Evolutionary conservation across 2,329 filamentous ascomycete species (phyloP).

Genomic region (Colletotrichum eremochloae): DNA sequence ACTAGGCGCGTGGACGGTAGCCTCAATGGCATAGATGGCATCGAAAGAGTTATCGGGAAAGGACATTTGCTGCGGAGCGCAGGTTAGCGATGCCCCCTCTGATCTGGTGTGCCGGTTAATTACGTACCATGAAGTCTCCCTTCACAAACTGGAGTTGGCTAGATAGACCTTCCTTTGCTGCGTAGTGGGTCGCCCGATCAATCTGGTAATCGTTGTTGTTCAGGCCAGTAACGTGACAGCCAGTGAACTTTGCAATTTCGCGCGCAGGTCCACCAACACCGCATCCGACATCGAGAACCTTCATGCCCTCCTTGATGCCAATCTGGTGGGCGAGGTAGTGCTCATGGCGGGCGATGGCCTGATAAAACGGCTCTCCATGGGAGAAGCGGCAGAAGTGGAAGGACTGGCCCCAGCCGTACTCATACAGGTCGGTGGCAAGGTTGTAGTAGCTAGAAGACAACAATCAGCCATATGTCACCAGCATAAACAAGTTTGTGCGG

Average conservation of each 20-base stretch:
- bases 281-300: slow-evolving; percentile 93
- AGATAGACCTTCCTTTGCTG: slow-evolving; percentile 80
- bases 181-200: slow-evolving; percentile 85
- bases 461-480: slow-evolving; percentile 9
- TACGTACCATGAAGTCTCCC: slow-evolving; percentile 88
- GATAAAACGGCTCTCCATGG: slow-evolving; percentile 84
- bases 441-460: slow-evolving; percentile 81
- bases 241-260: slow-evolving; percentile 93
- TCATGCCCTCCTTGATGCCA: slow-evolving; percentile 83
- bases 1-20: slow-evolving; percentile 89
- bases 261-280: slow-evolving; percentile 94
- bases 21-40: slow-evolving; percentile 94
- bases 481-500: neutral
- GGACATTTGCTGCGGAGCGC: slow-evolving; percentile 78
- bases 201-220: slow-evolving; percentile 99
- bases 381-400: slow-evolving; percentile 98
- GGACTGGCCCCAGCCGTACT: slow-evolving; percentile 92
- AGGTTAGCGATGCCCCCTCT: slow-evolving; percentile 1
- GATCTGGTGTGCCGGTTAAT: neutral
- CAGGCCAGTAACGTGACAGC: slow-evolving; percentile 85
- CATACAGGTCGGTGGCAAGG: slow-evolving; percentile 90
- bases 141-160: slow-evolving; percentile 86
- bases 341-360: slow-evolving; percentile 93
- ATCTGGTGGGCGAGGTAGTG: slow-evolving; percentile 93
- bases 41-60: slow-evolving; percentile 92